These are phyloP conservation scores for Termitomyces sp. DNA, from an alignment of 768 basidiomycete genomes.

Conservation along the genomic window DNA sequence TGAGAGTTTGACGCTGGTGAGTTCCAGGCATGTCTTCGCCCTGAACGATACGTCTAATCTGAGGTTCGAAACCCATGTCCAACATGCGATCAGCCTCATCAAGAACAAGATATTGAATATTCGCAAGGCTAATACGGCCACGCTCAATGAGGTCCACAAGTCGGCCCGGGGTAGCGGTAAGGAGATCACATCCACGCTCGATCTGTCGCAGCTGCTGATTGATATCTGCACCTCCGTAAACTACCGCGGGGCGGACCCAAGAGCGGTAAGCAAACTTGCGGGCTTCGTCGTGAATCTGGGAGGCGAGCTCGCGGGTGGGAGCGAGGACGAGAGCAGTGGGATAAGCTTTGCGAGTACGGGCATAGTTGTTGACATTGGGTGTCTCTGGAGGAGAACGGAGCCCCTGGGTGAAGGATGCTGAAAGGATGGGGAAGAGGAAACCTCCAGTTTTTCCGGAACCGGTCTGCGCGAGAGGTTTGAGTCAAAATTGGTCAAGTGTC, in stretches of 20 bases:
- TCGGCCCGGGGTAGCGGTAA: slow-evolving; percentile 96
- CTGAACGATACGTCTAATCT: slow-evolving; percentile 97
- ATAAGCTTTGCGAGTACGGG: slow-evolving; percentile 81
- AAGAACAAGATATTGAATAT: slow-evolving; percentile 96
- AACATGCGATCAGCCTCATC: slow-evolving; percentile 99
- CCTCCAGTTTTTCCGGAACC: slow-evolving; percentile 99
- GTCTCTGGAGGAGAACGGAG: slow-evolving; percentile 67
- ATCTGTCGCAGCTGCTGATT: slow-evolving; percentile 89
- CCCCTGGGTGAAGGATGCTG: slow-evolving; percentile 81
- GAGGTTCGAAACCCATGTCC: slow-evolving; percentile 99
- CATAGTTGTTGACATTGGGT: slow-evolving; percentile 42
- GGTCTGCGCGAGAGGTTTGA: slow-evolving; percentile 49
- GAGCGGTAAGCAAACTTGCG: slow-evolving; percentile 99
- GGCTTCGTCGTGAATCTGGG: slow-evolving; percentile 98
- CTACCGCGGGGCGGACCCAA: slow-evolving; percentile 98
- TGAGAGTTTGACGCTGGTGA: slow-evolving; percentile 90
- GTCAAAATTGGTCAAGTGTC: slow-evolving; percentile 4
- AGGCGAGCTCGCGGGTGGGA: slow-evolving; percentile 97
- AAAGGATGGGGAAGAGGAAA: slow-evolving; percentile 98
- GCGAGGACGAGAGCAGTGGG: slow-evolving; percentile 97
- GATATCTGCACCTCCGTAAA: slow-evolving; percentile 99
- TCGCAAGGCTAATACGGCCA: slow-evolving; percentile 91
- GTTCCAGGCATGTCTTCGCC: slow-evolving; percentile 98
- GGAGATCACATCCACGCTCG: slow-evolving; percentile 94
- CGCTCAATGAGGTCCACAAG: slow-evolving; percentile 98